phyloP scores from a whole-genome alignment of 768 basidiomycete species.

The Russula virescens region DNA sequence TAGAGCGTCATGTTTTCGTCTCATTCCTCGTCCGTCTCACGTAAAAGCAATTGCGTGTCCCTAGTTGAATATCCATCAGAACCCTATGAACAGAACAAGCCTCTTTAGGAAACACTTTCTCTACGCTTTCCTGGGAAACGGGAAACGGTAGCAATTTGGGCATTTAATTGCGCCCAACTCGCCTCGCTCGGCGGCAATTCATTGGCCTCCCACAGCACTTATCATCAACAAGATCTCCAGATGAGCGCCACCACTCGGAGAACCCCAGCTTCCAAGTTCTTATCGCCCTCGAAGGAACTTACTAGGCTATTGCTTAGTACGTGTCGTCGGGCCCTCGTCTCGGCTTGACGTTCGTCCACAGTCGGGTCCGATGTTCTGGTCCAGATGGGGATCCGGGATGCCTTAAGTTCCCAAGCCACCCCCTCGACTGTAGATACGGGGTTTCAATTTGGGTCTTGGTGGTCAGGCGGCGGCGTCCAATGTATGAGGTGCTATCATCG shows the following conservation, averaged over 20 bases:
- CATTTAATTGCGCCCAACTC: slow-evolving; percentile 9
- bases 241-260: slow-evolving; percentile 17
- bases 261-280: slow-evolving; percentile 14
- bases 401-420: neutral
- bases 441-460: neutral
- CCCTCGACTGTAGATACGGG: neutral
- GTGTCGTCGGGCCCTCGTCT: slow-evolving; percentile 8
- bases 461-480: neutral
- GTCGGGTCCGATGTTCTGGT: slow-evolving; percentile 8
- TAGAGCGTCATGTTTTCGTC: slow-evolving; percentile 20
- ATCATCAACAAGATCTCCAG: slow-evolving; percentile 16
- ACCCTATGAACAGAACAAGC: slow-evolving; percentile 18
- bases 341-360: slow-evolving; percentile 12
- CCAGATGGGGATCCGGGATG: slow-evolving; percentile 2
- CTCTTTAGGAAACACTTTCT: slow-evolving; percentile 15
- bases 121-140: slow-evolving; percentile 17
- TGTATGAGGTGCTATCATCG: slow-evolving; percentile 5
- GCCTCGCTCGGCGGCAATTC: slow-evolving; percentile 12
- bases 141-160: slow-evolving; percentile 14
- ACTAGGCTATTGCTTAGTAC: slow-evolving; percentile 22
- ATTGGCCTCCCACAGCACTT: slow-evolving; percentile 3
- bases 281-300: slow-evolving; percentile 22
- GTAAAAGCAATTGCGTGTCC: slow-evolving; percentile 16
- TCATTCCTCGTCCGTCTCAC: slow-evolving; percentile 21
- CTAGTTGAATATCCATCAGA: slow-evolving; percentile 24